Evolutionary conservation across 2,329 filamentous ascomycete species (phyloP), one percentile per base, ranked within the genome.

Genomic region (Talaromyces marneffei): DNA sequence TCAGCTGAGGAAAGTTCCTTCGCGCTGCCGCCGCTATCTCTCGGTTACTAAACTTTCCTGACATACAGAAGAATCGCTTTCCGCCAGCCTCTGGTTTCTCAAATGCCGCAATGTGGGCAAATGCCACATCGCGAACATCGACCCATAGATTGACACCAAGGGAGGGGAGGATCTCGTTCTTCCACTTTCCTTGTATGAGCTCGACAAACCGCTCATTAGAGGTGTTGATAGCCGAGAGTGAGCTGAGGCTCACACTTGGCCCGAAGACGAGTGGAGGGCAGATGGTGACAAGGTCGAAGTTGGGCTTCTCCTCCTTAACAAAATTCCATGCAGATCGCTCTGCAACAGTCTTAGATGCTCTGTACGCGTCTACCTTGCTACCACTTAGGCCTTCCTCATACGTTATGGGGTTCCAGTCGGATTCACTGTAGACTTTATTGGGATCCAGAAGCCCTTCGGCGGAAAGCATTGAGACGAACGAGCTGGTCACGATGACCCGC

Each of bases 401-500:
- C 2, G 74, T 77, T 35, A 77, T 67, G 0, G 79, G 79, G 66
- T 77, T 80, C 80, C 80, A 84, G 68, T 83, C 79, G 0, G 66
- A 64, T 50, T 80, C 79, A 1, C 75, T 76, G 70, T 83, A 84
- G 0, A 69, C 74, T 29, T 72, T 63, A 65, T 88, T 79, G 14
- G 35, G 35, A 39, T 42, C 23, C 20, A 6, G 35, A 31, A 20
- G 20, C 27, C 29, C 29, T 23, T 57, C 54, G 67, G 79, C 74
- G 66, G 83, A 75, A 60, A 79, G 65, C 35, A 82, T 77, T 42
- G 76, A 70, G 4, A 79, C 81, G 65, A 83, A 81, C 16, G 79
- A 82, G 58, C 77, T 80, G 9, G 80, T 83, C 7, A 81, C 72
- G 10, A 83, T 76, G 20, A 83, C 73, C 23, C 77, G 71, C 37